Conservation (phyloP, 2,329 filamentous ascomycete species). For the Stagonosporopsis tanaceti region DNA sequence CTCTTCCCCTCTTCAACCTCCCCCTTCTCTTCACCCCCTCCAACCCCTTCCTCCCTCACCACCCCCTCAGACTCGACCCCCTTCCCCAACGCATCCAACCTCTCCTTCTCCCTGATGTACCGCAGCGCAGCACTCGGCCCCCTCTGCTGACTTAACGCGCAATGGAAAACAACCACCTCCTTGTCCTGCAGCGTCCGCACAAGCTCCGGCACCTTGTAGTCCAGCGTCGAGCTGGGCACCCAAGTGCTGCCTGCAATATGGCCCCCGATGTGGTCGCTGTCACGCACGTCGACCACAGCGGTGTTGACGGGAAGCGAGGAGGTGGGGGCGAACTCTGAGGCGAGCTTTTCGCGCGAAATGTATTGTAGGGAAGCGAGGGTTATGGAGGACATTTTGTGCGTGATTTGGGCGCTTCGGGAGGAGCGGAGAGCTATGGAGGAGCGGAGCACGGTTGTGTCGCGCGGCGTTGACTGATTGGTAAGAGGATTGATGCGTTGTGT, state of each 20-base stretch:
- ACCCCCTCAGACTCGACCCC: conserved; percentile 30
- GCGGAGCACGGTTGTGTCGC: not conserved
- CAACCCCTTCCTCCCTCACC: conserved; percentile 26
- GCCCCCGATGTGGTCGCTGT: conserved; percentile 88
- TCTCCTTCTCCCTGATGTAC: conserved; percentile 76
- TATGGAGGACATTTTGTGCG: conserved; percentile 57
- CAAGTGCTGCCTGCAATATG: conserved; percentile 83
- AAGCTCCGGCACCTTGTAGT: conserved; percentile 82
- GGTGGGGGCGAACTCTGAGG: conserved; percentile 52
- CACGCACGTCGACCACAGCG: conserved; percentile 88
- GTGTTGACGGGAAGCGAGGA: conserved; percentile 51
- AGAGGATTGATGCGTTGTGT: not conserved
- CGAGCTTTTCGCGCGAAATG: conserved; percentile 73
- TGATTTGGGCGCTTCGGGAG: not conserved
- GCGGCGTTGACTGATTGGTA: not conserved
- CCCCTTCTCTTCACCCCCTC: conserved; percentile 61
- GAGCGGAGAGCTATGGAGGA: not conserved
- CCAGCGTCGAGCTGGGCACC: conserved; percentile 76
- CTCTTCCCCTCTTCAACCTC: conserved; percentile 66
- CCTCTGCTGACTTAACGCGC: conserved; percentile 87
- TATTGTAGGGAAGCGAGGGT: conserved; percentile 70
- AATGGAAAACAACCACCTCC: conserved; percentile 91
- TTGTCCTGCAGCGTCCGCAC: conserved; percentile 78
- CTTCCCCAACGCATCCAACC: conserved; percentile 44
- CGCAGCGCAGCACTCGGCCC: conserved; percentile 83